Percentiles rank a stretch among this genome's conserved stretches.
phyloP scores from a whole-genome alignment of 345 rosid species.

The Corchorus capsularis region DNA sequence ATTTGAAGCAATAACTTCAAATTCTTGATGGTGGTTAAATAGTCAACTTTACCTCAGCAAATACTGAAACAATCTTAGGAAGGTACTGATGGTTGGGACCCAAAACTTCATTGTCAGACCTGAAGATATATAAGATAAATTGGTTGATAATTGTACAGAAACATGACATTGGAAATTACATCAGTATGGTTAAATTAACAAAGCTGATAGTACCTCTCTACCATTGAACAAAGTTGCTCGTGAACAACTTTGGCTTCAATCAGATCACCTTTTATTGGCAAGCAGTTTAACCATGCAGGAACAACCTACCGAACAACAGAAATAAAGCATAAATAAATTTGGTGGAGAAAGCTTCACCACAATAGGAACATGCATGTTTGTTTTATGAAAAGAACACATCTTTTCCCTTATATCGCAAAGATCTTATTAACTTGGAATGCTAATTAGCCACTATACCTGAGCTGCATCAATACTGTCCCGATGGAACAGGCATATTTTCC shows the following conservation, averaged over 20 bases:
- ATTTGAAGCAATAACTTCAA: neutral
- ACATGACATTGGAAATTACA: slow-evolving; percentile 1
- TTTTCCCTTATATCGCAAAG: neutral
- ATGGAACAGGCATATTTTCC: slow-evolving; percentile 92
- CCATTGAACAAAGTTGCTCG: slow-evolving; percentile 95
- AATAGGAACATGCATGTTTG: neutral
- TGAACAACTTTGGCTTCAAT: slow-evolving; percentile 98
- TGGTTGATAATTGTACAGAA: slow-evolving; percentile 6
- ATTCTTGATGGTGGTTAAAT: neutral
- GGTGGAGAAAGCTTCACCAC: neutral
- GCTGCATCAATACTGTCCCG: slow-evolving; percentile 85
- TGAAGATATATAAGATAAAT: slow-evolving; percentile 31
- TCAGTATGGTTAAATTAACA: neutral
- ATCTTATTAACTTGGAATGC: slow-evolving; percentile 3
- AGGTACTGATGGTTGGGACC: slow-evolving; percentile 89
- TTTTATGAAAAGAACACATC: neutral
- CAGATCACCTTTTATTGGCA: slow-evolving; percentile 88
- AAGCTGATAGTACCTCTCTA: slow-evolving; percentile 64
- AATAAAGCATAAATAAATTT: neutral
- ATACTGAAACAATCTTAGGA: slow-evolving; percentile 83
- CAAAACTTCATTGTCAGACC: slow-evolving; percentile 84
- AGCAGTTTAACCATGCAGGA: slow-evolving; percentile 98
- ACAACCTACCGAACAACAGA: slow-evolving; percentile 57
- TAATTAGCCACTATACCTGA: slow-evolving; percentile 54
- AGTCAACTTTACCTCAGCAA: slow-evolving; percentile 69